Evolutionary conservation across 805 yeast genomes (phyloP).

Genomic region (Isabelozyma pseudorhagii): DNA sequence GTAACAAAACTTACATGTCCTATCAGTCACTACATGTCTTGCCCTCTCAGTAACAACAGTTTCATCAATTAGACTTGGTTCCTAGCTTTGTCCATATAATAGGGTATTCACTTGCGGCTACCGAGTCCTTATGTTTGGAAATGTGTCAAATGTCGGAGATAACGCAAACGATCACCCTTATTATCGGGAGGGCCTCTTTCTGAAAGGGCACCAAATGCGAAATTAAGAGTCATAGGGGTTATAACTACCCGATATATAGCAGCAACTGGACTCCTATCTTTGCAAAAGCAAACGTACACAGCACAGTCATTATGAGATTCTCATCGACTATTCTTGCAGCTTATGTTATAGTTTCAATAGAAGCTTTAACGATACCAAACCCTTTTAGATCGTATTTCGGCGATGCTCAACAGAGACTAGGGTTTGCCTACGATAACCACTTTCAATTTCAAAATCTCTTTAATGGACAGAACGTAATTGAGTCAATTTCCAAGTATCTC

Average conservation of each 20-base stretch:
- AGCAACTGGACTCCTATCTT: too few relatives aligned
- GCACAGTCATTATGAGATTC: conserved; percentile 2
- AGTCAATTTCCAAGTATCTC: conserved; percentile 48
- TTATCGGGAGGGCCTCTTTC: neutral
- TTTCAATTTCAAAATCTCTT: conserved; percentile 4
- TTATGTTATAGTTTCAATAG: conserved; percentile 9
- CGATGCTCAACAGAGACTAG: conserved; percentile 16
- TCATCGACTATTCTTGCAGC: conserved; percentile 15
- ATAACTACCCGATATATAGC: too few relatives aligned
- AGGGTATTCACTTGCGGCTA: too few relatives aligned
- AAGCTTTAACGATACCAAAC: conserved; percentile 21
- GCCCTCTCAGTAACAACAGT: too few relatives aligned
- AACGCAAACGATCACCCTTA: neutral
- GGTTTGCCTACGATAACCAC: conserved; percentile 5
- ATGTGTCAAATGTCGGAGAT: neutral
- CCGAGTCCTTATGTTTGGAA: too few relatives aligned
- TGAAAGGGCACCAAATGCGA: neutral
- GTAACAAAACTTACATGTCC: too few relatives aligned
- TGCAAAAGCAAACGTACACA: neutral
- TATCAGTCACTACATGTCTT: too few relatives aligned
- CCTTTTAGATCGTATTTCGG: conserved; percentile 8
- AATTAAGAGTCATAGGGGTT: too few relatives aligned
- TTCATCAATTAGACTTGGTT: too few relatives aligned
- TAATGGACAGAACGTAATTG: conserved; percentile 30
- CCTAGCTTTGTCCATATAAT: too few relatives aligned